Percentiles rank a stretch among this genome's conserved stretches.
phyloP scores from a whole-genome alignment of 371 early-diverging fungal species.

The Amoeboaphelidium protococcarum region DNA sequence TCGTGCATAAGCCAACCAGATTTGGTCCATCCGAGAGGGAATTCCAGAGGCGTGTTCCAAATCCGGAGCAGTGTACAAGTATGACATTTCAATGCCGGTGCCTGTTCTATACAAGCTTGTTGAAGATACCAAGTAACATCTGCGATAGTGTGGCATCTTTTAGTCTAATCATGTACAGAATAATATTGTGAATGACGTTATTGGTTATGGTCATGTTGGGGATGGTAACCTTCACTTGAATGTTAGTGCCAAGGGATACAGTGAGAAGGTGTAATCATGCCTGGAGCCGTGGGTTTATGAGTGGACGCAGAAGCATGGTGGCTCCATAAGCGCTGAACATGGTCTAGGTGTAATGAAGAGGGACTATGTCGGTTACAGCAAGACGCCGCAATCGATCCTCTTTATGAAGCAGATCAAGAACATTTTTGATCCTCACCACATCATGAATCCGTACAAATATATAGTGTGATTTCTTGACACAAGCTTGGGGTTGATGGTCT shows the following conservation, averaged over 20 bases:
- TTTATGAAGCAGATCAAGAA: conserved; percentile 37
- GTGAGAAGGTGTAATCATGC: conserved; percentile 22
- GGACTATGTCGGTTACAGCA: conserved; percentile 22
- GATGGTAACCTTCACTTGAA: conserved; percentile 76
- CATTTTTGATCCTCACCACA: conserved; percentile 47
- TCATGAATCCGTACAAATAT: conserved; percentile 54
- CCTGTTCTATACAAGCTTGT: conserved; percentile 59
- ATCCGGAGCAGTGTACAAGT: conserved; percentile 65
- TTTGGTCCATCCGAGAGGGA: conserved; percentile 78
- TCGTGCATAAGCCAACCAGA: conserved; percentile 25
- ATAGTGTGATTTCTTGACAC: no score
- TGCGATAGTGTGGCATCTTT: conserved; percentile 24
- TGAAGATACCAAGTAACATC: no score
- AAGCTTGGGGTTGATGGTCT: no score
- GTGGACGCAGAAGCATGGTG: conserved; percentile 21
- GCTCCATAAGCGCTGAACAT: conserved; percentile 39
- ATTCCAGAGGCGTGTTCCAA: conserved; percentile 71
- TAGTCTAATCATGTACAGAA: conserved; percentile 13
- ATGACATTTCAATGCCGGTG: conserved; percentile 69
- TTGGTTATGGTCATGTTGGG: conserved; percentile 62
- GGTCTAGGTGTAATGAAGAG: conserved; percentile 45
- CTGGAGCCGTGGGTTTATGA: conserved; percentile 88
- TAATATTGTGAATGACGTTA: conserved; percentile 33
- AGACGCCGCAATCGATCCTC: conserved; percentile 18
- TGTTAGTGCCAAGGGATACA: conserved; percentile 35